Base-by-base conservation (phyloP, 441 rosid species). In the Erysimum pusillum region DNA sequence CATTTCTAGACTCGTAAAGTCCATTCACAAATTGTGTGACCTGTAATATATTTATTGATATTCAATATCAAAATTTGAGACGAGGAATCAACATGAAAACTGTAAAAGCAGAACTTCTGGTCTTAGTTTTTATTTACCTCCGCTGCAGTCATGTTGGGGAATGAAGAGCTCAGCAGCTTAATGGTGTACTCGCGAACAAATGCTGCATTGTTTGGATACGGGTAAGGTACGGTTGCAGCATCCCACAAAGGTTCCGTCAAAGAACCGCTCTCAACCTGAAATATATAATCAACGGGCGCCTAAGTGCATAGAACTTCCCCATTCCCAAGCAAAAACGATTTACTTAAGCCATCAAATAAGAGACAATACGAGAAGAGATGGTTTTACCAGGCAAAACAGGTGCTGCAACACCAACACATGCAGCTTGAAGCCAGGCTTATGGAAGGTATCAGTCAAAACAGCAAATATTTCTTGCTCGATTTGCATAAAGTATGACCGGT, bases 361-460 rank as follows among this genome's bases (percentile, higher is more conserved):
- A 52, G 12, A 9, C 22, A 14, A 35, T 46, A 12, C 34, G 56
- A 63, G 54, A 53, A 35, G 22, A 52, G 60, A 73, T 71, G 56
- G 42, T 46, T 71, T 76, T 89, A 94, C 99, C 93, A 92, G 75
- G 83, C 92, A 91, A 83, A 94, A 89, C 62, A 94, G 85, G 77
- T 92, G 98, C 71, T 94, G 98, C 34, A 96, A 85, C 75, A 96
- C 98, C 54, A 86, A 81, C 67, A 94, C 98, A 68, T 96, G 99
- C 84, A 96, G 78, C 91, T 96, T 96, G 89, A 96, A 96, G 53
- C 99, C 98, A 82, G 99, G 99, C 79, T 96, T 96, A 66, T 96
- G 99, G 76, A 96, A 96, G 14, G 98, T 96, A 80, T 96, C 98
- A 0, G 99, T 91, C 82, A 96, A 83, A 69, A 96, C 99, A 1